phyloP scores from a whole-genome alignment of 2,329 filamentous ascomycete genomes.

The Aspergillus caelatus region DNA sequence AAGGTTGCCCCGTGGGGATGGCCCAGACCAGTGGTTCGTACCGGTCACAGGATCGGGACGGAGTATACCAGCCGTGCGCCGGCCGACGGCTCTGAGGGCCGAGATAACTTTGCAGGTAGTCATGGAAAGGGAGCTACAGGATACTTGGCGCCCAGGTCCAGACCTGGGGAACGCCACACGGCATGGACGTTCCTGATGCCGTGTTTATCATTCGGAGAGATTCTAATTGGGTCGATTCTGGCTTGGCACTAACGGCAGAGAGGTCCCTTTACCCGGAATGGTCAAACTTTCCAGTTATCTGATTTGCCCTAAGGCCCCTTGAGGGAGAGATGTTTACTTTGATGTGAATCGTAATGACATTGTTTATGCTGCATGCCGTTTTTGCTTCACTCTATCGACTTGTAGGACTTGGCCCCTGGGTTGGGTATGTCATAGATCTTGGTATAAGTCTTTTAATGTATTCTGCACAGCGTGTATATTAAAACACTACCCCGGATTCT shows the following conservation, averaged over 20 bases:
- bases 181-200: background rate
- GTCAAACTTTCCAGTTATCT: background rate
- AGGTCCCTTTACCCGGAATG: constrained; percentile 3
- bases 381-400: background rate
- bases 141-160: background rate
- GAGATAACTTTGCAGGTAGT: background rate
- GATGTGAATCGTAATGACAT: background rate
- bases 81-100: background rate
- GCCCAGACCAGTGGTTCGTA: constrained; percentile 25
- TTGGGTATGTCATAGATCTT: background rate
- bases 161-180: background rate
- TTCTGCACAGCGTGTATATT: background rate
- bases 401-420: background rate
- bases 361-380: background rate
- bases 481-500: background rate
- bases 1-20: background rate
- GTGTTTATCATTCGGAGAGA: background rate
- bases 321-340: background rate
- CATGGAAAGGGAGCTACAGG: background rate
- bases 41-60: constrained; percentile 24
- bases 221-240: background rate
- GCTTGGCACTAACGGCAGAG: background rate
- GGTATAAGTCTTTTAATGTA: background rate
- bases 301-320: background rate
- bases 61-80: constrained; percentile 7